phyloP scores from a whole-genome alignment of 2,329 filamentous ascomycete genomes.

The Pezicula neosporulosa region DNA sequence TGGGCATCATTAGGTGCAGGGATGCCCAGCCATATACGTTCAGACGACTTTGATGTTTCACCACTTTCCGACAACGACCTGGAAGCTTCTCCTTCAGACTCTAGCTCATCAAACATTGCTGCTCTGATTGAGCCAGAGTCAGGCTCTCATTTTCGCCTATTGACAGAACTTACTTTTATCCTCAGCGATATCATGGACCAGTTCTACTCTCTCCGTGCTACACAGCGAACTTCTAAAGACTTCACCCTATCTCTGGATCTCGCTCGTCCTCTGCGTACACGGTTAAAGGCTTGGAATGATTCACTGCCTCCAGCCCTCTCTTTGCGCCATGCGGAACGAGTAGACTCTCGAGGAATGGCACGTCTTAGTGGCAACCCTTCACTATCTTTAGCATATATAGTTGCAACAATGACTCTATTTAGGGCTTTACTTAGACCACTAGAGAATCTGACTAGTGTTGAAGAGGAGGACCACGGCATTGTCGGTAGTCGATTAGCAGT shows the following conservation, averaged over 20 bases:
- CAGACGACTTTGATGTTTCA: constrained; percentile 28
- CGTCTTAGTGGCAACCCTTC: constrained; percentile 27
- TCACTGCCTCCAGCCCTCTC: constrained; percentile 22
- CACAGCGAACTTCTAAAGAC: constrained; percentile 24
- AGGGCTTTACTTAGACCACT: constrained; percentile 29
- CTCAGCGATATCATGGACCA: constrained; percentile 29
- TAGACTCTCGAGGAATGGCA: constrained; percentile 19
- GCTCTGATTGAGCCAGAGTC: constrained; percentile 19
- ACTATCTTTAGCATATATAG: constrained; percentile 29
- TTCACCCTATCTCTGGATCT: constrained; percentile 27
- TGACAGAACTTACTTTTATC: constrained; percentile 27
- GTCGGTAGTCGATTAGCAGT: constrained; percentile 19
- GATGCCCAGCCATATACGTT: constrained; percentile 29
- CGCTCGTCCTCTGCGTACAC: constrained; percentile 21
- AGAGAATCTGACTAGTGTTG: constrained; percentile 19
- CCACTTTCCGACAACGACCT: constrained; percentile 21
- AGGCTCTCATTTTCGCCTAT: constrained; percentile 24
- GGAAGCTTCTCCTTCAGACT: constrained; percentile 15
- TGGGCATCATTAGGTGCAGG: constrained; percentile 31
- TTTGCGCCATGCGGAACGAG: constrained; percentile 16
- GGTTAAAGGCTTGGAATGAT: constrained; percentile 29
- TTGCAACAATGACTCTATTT: constrained; percentile 32
- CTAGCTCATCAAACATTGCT: constrained; percentile 11
- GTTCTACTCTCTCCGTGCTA: constrained; percentile 27
- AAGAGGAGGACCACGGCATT: constrained; percentile 21